Evolutionary conservation across 2,329 filamentous ascomycete genomes (phyloP).

Genomic region (Phaeosphaeria sp.): DNA sequence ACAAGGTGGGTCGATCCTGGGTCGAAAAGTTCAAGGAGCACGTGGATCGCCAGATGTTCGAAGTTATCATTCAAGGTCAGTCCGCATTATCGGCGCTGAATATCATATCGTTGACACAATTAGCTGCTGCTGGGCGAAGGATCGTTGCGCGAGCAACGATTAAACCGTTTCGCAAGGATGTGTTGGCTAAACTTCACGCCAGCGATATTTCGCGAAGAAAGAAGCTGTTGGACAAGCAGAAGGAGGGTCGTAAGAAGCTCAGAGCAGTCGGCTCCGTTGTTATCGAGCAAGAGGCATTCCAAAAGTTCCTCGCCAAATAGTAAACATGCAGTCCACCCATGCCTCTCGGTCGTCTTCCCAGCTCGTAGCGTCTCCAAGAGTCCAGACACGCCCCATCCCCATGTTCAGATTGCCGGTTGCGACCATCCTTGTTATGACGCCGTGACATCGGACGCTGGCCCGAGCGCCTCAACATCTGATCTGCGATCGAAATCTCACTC

Average conservation of each 20-base stretch:
- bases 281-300: slow-evolving; percentile 96
- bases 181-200: slow-evolving; percentile 90
- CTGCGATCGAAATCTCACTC: neutral
- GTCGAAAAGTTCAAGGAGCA: slow-evolving; percentile 97
- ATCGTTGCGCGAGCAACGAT: slow-evolving; percentile 92
- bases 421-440: slow-evolving; percentile 2
- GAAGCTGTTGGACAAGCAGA: slow-evolving; percentile 95
- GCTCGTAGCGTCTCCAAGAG: too few relatives aligned
- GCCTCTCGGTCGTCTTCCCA: too few relatives aligned
- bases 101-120: neutral
- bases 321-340: neutral
- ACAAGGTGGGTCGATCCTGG: slow-evolving; percentile 83
- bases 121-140: slow-evolving; percentile 76
- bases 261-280: slow-evolving; percentile 84
- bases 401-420: neutral
- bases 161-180: slow-evolving; percentile 96
- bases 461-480: neutral
- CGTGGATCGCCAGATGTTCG: slow-evolving; percentile 95
- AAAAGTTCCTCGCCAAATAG: slow-evolving; percentile 83
- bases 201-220: slow-evolving; percentile 81
- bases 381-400: neutral
- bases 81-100: neutral
- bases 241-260: slow-evolving; percentile 89
- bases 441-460: neutral
- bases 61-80: slow-evolving; percentile 80